phyloP scores from a whole-genome alignment of 2,329 filamentous ascomycete genomes.

The Emergomyces orientalis region DNA sequence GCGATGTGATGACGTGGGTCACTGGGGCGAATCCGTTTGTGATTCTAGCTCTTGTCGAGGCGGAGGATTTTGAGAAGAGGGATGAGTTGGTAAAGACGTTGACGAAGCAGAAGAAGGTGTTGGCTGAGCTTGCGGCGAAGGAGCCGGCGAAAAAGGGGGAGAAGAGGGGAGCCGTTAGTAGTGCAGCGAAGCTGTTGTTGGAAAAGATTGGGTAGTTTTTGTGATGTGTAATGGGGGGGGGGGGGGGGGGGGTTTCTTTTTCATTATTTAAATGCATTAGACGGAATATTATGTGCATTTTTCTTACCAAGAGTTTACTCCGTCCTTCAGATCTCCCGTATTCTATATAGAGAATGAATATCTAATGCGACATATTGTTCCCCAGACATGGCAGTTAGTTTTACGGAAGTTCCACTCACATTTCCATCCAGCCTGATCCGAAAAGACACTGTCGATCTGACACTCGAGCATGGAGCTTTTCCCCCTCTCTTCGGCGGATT shows the following conservation, averaged over 20 bases:
- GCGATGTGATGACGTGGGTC: slow-evolving; percentile 70
- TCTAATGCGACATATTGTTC: background rate
- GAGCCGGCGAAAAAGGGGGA: slow-evolving; percentile 42
- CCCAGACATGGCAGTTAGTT: background rate
- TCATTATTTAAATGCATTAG: background rate
- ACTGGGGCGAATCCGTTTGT: slow-evolving; percentile 80
- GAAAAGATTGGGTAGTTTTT: slow-evolving; percentile 22
- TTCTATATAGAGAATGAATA: background rate
- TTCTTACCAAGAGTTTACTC: background rate
- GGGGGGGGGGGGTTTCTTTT: too few relatives aligned
- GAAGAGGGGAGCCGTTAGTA: slow-evolving; percentile 35
- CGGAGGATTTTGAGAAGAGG: slow-evolving; percentile 57
- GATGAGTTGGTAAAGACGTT: slow-evolving; percentile 59
- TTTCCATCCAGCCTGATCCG: background rate
- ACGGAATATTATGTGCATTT: background rate
- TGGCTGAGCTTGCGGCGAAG: slow-evolving; percentile 52
- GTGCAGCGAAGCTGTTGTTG: slow-evolving; percentile 38
- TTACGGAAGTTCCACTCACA: background rate
- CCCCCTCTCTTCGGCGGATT: background rate
- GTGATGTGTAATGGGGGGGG: background rate
- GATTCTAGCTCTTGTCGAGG: slow-evolving; percentile 70
- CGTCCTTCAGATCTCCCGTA: background rate
- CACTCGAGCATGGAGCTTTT: background rate
- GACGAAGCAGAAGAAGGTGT: slow-evolving; percentile 60
- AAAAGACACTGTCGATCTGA: background rate